phyloP scores from a whole-genome alignment of 2,329 filamentous ascomycete species.

The Didymella arachidicola region DNA sequence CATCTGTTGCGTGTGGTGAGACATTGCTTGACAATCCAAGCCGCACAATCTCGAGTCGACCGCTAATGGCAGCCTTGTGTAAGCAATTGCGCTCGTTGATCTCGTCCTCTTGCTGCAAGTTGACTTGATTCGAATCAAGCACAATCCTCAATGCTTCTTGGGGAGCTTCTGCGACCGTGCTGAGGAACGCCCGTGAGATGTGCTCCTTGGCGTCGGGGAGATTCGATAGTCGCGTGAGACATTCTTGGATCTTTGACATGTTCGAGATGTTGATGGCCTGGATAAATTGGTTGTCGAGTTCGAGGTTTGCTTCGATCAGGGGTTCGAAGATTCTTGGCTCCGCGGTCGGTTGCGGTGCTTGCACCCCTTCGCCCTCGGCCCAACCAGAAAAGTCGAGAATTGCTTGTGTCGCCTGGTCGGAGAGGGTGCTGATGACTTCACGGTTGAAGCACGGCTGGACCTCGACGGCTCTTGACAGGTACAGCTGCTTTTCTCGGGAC shows the following conservation, averaged over 20 bases:
- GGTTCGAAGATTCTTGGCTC: slow-evolving; percentile 45
- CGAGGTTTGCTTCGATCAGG: slow-evolving; percentile 75
- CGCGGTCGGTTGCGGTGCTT: slow-evolving; percentile 58
- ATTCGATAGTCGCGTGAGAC: slow-evolving; percentile 74
- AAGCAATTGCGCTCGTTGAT: slow-evolving; percentile 97
- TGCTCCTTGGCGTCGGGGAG: slow-evolving; percentile 73
- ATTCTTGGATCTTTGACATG: slow-evolving; percentile 76
- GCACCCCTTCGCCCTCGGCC: slow-evolving; percentile 95
- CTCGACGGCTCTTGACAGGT: slow-evolving; percentile 93
- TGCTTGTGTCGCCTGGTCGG: slow-evolving; percentile 96
- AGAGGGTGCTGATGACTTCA: slow-evolving; percentile 94
- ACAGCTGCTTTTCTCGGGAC: slow-evolving; percentile 97
- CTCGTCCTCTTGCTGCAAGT: slow-evolving; percentile 93
- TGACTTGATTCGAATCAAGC: slow-evolving; percentile 80
- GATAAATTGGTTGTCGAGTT: slow-evolving; percentile 86
- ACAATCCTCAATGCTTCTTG: slow-evolving; percentile 77
- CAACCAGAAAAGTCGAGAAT: slow-evolving; percentile 93
- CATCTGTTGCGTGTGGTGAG: slow-evolving; percentile 81
- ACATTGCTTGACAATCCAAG: slow-evolving; percentile 79
- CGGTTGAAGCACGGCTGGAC: slow-evolving; percentile 98
- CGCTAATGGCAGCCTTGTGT: slow-evolving; percentile 95
- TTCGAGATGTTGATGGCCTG: slow-evolving; percentile 88
- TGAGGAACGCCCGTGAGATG: slow-evolving; percentile 87
- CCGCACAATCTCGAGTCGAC: slow-evolving; percentile 78
- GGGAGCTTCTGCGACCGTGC: slow-evolving; percentile 85